Conservation (phyloP, 805 yeast species). For the Candida tibetensis region DNA sequence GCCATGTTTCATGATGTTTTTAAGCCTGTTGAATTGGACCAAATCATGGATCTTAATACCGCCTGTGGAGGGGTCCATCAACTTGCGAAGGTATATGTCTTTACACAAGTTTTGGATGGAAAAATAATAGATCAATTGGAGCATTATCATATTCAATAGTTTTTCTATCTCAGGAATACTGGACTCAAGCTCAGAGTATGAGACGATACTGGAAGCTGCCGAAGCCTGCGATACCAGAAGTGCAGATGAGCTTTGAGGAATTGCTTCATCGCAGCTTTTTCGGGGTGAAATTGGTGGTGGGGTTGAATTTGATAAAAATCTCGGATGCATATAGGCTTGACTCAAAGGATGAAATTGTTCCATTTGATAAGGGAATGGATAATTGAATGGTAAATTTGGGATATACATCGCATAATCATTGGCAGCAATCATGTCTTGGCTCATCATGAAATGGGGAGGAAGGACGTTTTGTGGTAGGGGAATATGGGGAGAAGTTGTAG, state of each 20-base stretch:
- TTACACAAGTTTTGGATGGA: constrained; percentile 21
- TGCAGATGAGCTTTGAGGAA: background rate
- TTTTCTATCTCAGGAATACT: constrained; percentile 12
- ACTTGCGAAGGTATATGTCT: constrained; percentile 18
- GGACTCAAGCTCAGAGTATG: constrained; percentile 12
- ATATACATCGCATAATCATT: background rate
- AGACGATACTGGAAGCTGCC: constrained; percentile 19
- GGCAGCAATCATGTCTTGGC: background rate
- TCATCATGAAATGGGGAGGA: too few relatives aligned
- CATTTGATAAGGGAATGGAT: too few relatives aligned
- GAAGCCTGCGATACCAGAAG: too few relatives aligned
- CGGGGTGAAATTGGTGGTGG: background rate
- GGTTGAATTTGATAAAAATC: background rate
- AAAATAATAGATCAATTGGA: constrained; percentile 21
- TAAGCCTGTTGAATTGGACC: constrained; percentile 16
- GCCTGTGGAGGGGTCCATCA: constrained; percentile 16
- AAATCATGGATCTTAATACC: constrained; percentile 14
- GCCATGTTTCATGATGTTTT: constrained; percentile 11
- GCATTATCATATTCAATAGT: background rate
- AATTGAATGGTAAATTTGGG: too few relatives aligned
- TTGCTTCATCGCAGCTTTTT: background rate
- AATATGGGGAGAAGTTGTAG: too few relatives aligned
- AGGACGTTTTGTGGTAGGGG: too few relatives aligned
- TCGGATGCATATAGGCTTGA: background rate
- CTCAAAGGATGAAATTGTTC: background rate